A percentile compares a stretch with the other conserved stretches of the same genome.
Conservation (phyloP, 352 stramenopile genomes). For the Phytophthora citrophthora region DNA sequence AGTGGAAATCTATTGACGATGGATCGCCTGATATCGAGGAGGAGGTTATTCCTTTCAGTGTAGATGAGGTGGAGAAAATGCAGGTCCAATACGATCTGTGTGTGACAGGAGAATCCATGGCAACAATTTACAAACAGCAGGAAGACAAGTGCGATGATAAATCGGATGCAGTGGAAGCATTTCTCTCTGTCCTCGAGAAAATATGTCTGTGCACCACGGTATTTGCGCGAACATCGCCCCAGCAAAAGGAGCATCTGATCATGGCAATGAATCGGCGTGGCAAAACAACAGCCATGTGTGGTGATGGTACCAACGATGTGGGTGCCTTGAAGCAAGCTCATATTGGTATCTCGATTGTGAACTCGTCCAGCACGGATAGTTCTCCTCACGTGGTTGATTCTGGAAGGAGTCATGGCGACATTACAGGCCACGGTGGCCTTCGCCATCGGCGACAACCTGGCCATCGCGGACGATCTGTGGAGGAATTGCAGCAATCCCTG, state of each 20-base stretch:
- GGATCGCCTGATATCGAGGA: slow-evolving; percentile 93
- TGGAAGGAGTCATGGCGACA: slow-evolving; percentile 53
- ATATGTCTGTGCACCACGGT: slow-evolving; percentile 86
- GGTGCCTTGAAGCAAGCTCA: slow-evolving; percentile 95
- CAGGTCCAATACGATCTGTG: slow-evolving; percentile 86
- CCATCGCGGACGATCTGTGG: slow-evolving; percentile 44
- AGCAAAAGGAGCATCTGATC: slow-evolving; percentile 97
- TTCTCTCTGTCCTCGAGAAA: slow-evolving; percentile 76
- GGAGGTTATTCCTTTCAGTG: slow-evolving; percentile 61
- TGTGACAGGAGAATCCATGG: slow-evolving; percentile 81
- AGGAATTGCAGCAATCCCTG: slow-evolving; percentile 76
- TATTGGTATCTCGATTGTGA: slow-evolving; percentile 85
- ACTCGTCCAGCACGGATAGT: slow-evolving; percentile 76
- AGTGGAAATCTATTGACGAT: slow-evolving; percentile 88
- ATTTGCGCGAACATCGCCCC: slow-evolving; percentile 96
- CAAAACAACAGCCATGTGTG: slow-evolving; percentile 96
- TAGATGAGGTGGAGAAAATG: slow-evolving; percentile 60
- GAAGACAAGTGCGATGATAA: slow-evolving; percentile 27
- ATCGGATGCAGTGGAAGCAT: slow-evolving; percentile 51
- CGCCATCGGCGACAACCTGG: slow-evolving; percentile 72
- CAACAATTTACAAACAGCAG: slow-evolving; percentile 37
- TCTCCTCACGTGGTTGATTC: slow-evolving; percentile 33
- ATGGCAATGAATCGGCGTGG: slow-evolving; percentile 93
- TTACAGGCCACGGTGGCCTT: slow-evolving; percentile 43
- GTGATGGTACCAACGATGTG: slow-evolving; percentile 98